Conservation (phyloP, 192 early-diverging fungal genomes). For the Gamsiella multidivaricata region DNA sequence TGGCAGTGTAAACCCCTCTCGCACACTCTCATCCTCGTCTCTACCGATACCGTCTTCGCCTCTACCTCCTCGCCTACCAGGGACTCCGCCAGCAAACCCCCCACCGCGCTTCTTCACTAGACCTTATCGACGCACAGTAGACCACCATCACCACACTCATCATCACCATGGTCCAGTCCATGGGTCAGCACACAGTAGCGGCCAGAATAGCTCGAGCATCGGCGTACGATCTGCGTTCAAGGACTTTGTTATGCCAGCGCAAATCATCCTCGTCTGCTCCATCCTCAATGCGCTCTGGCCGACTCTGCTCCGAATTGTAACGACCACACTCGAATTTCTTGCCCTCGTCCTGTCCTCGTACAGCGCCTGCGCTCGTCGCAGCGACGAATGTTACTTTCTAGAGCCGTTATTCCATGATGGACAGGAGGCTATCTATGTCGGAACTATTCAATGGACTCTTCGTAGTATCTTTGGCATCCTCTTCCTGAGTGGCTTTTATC, state of each 20-base stretch:
- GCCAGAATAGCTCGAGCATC: constrained; percentile 34
- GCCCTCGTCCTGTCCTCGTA: constrained; percentile 44
- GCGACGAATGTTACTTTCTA: constrained; percentile 47
- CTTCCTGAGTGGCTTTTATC: constrained; percentile 6
- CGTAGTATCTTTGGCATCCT: constrained; percentile 19
- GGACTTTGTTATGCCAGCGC: constrained; percentile 46
- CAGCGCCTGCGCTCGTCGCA: constrained; percentile 34
- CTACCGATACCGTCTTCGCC: not conserved
- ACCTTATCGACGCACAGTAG: constrained; percentile 32
- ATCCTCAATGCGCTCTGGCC: constrained; percentile 50
- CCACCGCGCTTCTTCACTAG: constrained; percentile 49
- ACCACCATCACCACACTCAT: constrained; percentile 22
- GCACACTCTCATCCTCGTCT: not conserved
- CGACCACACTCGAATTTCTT: constrained; percentile 29
- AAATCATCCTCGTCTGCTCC: constrained; percentile 49
- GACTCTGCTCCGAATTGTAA: constrained; percentile 24
- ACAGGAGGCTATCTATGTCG: constrained; percentile 40
- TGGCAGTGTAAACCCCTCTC: not conserved
- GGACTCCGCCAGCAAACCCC: constrained; percentile 32
- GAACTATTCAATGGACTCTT: constrained; percentile 45
- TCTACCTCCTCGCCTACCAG: constrained; percentile 17
- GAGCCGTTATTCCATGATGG: constrained; percentile 43
- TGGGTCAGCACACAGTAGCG: constrained; percentile 15
- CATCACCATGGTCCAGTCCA: constrained; percentile 30
- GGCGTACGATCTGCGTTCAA: constrained; percentile 53